Evolutionary conservation across 2,329 filamentous ascomycete genomes (phyloP).

Genomic region (Cladosporium halotolerans): DNA sequence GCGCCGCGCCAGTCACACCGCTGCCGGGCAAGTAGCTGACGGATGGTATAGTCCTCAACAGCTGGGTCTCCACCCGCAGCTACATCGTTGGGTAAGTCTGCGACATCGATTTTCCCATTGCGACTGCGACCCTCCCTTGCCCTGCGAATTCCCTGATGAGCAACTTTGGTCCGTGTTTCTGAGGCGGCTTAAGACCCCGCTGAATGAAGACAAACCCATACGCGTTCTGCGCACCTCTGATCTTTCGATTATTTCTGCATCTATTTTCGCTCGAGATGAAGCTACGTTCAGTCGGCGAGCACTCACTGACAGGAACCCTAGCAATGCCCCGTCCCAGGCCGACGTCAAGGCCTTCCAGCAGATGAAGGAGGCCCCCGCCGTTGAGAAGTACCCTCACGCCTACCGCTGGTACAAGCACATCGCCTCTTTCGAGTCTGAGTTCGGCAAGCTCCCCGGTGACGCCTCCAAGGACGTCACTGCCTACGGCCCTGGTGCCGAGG

Average conservation of each 20-base stretch:
- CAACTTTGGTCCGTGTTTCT: slow-evolving; percentile 90
- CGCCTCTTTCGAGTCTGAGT: slow-evolving; percentile 85
- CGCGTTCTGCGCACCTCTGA: slow-evolving; percentile 75
- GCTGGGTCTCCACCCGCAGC: slow-evolving; percentile 67
- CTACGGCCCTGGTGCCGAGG: slow-evolving; percentile 79
- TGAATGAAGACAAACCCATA: slow-evolving; percentile 68
- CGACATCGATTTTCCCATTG: slow-evolving; percentile 15
- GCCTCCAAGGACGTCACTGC: slow-evolving; percentile 79
- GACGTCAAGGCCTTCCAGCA: slow-evolving; percentile 95
- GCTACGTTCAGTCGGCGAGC: neutral
- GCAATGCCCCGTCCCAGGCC: slow-evolving; percentile 75
- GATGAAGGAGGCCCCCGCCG: slow-evolving; percentile 66
- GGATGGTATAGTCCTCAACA: slow-evolving; percentile 55
- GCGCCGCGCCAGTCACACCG: slow-evolving; percentile 18
- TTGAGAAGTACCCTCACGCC: slow-evolving; percentile 84
- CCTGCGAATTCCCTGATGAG: slow-evolving; percentile 59
- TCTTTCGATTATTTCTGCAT: slow-evolving; percentile 12
- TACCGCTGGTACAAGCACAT: slow-evolving; percentile 99
- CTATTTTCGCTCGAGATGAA: slow-evolving; percentile 2
- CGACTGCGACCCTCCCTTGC: slow-evolving; percentile 17
- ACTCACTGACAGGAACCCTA: slow-evolving; percentile 27
- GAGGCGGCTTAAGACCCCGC: slow-evolving; percentile 90
- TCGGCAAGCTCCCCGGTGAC: slow-evolving; percentile 84
- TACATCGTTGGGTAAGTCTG: slow-evolving; percentile 75
- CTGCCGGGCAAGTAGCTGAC: slow-evolving; percentile 13